Evolutionary conservation across 306 rosid species (phyloP), one percentile per base, ranked within the genome.

Genomic region (Quercus aquifolioides): DNA sequence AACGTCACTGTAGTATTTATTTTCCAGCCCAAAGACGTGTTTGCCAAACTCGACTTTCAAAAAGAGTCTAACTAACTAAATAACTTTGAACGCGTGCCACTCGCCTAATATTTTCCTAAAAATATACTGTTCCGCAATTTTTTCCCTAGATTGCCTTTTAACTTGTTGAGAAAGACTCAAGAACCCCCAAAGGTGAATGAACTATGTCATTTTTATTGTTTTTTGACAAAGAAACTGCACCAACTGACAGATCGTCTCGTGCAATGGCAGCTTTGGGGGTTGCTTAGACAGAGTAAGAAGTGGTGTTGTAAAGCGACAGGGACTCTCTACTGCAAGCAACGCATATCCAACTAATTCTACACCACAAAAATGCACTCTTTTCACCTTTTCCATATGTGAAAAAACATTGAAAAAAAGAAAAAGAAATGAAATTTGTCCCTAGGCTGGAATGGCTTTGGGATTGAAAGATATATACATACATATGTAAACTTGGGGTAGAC

Each of bases 201-300:
- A 23, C 74, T 54, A 11, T 58, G 67, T 26, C 41, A 46, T 20
- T 25, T 30, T 64, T 25, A 1, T 21, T 21, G 12, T 75, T 57
- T 11, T 21, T 5, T 43, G 80, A 79, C 46, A 58, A 76, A 79
- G 63, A 64, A 74, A 57, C 52, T 65, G 63, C 26, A 83, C 86
- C 89, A 78, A 85, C 65, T 74, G 43, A 67, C 25, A 30, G 81
- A 64, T 78, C 90, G 74, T 58, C 79, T 75, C 33, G 82, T 91
- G 87, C 31, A 83, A 67, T 86, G 85, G 90, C 92, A 92, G 94
- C 94, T 84, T 90, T 88, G 87, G 79, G 75, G 79, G 75, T 91
- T 91, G 94, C 92, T 89, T 89, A 78, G 89, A 87, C 79, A 76
- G 74, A 73, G 81, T 58, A 85, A 25, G 67, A 79, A 83, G 74